A percentile compares a stretch with the other conserved stretches of the same genome.
phyloP scores from a whole-genome alignment of 371 early-diverging fungal species.

The Apophysomyces ossiformis region DNA sequence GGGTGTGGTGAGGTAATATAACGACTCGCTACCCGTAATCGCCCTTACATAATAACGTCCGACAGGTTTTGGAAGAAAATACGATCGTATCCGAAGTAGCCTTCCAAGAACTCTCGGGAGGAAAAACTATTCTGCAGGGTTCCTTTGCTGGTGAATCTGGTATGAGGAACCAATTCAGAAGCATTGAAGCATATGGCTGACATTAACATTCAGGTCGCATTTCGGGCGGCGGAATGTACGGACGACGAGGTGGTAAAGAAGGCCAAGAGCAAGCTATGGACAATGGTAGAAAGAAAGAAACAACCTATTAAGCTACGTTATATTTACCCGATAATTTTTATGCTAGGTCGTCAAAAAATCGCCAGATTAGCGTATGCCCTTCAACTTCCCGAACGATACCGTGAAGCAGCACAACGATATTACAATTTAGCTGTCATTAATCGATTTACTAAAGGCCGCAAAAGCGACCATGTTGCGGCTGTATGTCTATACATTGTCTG shows the following conservation, averaged over 20 bases:
- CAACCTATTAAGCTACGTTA: slow-evolving; percentile 14
- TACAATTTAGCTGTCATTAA: slow-evolving; percentile 93
- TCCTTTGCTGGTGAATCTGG: slow-evolving; percentile 64
- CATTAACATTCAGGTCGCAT: slow-evolving; percentile 48
- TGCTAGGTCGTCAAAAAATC: slow-evolving; percentile 62
- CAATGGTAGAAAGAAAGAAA: slow-evolving; percentile 42
- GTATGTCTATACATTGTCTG: slow-evolving; percentile 98
- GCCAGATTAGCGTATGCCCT: slow-evolving; percentile 71
- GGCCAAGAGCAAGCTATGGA: slow-evolving; percentile 74
- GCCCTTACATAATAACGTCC: background rate
- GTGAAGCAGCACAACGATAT: slow-evolving; percentile 90
- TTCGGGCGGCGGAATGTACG: slow-evolving; percentile 58
- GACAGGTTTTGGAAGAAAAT: slow-evolving; percentile 95
- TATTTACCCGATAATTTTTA: background rate
- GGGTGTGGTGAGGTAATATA: slow-evolving; percentile 67
- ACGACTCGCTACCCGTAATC: background rate
- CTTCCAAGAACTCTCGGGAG: slow-evolving; percentile 89
- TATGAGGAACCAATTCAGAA: slow-evolving; percentile 9
- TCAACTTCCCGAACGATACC: slow-evolving; percentile 75
- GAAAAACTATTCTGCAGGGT: slow-evolving; percentile 87
- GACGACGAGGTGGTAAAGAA: slow-evolving; percentile 60
- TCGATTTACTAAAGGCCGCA: slow-evolving; percentile 94
- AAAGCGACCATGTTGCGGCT: slow-evolving; percentile 84
- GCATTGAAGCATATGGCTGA: background rate
- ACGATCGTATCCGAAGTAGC: slow-evolving; percentile 93